Percentiles rank a stretch among this genome's conserved stretches.
Evolutionary conservation across 208 protist species (phyloP).

Genomic region (Wallacemonas sp.): DNA sequence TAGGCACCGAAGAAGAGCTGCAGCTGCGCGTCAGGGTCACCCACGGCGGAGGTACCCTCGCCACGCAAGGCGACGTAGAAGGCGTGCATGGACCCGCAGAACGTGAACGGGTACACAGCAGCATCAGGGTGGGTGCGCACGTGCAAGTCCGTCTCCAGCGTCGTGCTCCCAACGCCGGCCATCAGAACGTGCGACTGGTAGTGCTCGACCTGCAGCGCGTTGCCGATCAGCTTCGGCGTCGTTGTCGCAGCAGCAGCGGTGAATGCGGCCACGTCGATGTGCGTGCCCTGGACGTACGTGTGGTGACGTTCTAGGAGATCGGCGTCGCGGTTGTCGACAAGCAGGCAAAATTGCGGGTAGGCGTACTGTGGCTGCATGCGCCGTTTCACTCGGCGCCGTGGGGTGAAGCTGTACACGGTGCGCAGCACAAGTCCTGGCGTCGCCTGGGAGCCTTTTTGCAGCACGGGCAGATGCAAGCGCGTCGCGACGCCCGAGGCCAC

Average conservation of each 20-base stretch:
- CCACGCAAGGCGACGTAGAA: slow-evolving; percentile 66
- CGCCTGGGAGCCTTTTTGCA: slow-evolving; percentile 36
- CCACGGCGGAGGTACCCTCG: slow-evolving; percentile 27
- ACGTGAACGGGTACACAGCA: slow-evolving; percentile 46
- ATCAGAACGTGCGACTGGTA: slow-evolving; percentile 49
- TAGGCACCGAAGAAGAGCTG: slow-evolving; percentile 81
- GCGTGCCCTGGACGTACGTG: slow-evolving; percentile 54
- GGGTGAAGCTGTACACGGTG: slow-evolving; percentile 65
- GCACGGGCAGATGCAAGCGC: slow-evolving; percentile 59
- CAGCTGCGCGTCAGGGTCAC: slow-evolving; percentile 68
- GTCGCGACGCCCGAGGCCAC: slow-evolving; percentile 36
- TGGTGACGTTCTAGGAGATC: slow-evolving; percentile 16
- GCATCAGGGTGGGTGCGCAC: slow-evolving; percentile 27
- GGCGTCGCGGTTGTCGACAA: slow-evolving; percentile 21
- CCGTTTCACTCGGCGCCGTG: slow-evolving; percentile 2
- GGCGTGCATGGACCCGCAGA: slow-evolving; percentile 72
- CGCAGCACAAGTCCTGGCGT: slow-evolving; percentile 40
- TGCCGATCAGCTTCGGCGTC: slow-evolving; percentile 28
- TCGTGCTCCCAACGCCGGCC: slow-evolving; percentile 46
- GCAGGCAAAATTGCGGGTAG: slow-evolving; percentile 70
- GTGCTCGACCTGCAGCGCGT: slow-evolving; percentile 31
- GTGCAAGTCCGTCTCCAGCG: slow-evolving; percentile 57
- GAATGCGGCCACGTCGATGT: slow-evolving; percentile 38
- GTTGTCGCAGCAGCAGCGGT: no score
- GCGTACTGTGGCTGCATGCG: slow-evolving; percentile 15